phyloP scores from a whole-genome alignment of 2,329 filamentous ascomycete species.

The Fusarium sp. region DNA sequence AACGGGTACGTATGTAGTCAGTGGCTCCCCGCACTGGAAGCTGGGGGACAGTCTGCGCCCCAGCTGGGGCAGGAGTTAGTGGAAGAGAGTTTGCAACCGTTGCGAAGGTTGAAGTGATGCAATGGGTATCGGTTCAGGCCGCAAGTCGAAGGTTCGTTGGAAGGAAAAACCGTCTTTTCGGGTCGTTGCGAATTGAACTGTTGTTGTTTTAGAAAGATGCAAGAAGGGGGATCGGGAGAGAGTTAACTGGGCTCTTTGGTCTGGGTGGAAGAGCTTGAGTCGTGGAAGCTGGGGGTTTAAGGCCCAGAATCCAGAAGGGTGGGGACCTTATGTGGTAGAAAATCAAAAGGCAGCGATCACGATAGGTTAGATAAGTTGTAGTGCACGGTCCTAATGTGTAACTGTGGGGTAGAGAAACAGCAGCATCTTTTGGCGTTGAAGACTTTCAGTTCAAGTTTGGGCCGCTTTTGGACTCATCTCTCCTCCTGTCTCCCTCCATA shows the following conservation, averaged over 20 bases:
- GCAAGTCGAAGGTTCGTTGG: not conserved
- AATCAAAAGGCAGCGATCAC: constrained; percentile 39
- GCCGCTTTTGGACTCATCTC: constrained; percentile 2
- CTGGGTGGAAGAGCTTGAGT: constrained; percentile 39
- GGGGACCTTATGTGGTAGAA: constrained; percentile 30
- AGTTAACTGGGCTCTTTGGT: constrained; percentile 26
- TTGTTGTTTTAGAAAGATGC: constrained; percentile 22
- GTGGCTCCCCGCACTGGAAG: constrained; percentile 44
- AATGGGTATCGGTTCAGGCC: constrained; percentile 6
- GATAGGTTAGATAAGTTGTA: constrained; percentile 40
- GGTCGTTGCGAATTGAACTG: constrained; percentile 7
- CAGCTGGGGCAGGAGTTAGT: constrained; percentile 28
- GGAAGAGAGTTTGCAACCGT: constrained; percentile 23
- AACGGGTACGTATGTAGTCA: constrained; percentile 40
- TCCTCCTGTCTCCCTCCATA: constrained; percentile 5
- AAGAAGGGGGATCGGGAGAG: constrained; percentile 35
- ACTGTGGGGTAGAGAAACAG: constrained; percentile 45
- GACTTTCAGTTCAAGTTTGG: constrained; percentile 22
- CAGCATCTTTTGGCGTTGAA: constrained; percentile 10
- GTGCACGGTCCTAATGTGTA: constrained; percentile 38
- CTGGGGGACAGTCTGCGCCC: constrained; percentile 38
- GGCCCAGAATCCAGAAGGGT: constrained; percentile 32
- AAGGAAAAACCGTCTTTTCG: constrained; percentile 3
- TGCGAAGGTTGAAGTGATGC: constrained; percentile 4
- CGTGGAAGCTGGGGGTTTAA: constrained; percentile 45